Percentiles rank a stretch among this genome's conserved stretches.
Conservation (phyloP, 352 stramenopile species). For the Globisporangium acanthophoron region DNA sequence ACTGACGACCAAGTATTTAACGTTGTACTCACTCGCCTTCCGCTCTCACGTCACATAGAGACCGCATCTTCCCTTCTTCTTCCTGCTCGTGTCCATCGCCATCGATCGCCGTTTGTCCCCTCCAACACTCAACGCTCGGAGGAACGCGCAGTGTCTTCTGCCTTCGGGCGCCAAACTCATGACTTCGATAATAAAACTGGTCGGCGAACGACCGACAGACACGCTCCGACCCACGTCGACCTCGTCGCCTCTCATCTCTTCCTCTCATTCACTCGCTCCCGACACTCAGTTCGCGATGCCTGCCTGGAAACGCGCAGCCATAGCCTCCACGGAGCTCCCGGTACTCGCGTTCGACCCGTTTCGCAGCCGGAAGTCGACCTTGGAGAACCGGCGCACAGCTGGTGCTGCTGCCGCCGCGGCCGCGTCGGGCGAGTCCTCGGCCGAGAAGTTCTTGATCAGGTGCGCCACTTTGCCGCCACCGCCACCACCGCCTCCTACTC, state of each 20-base stretch:
- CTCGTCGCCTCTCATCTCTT: no score
- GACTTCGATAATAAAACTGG: background rate
- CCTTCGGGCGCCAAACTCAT: background rate
- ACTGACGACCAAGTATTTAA: background rate
- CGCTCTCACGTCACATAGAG: constrained; percentile 2
- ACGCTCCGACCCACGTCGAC: background rate
- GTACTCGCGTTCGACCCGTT: constrained; percentile 29
- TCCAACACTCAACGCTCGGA: background rate
- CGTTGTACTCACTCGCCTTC: no score
- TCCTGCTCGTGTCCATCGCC: background rate
- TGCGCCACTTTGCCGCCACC: constrained; percentile 37
- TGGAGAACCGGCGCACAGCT: constrained; percentile 23
- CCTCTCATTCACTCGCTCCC: background rate
- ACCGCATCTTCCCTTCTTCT: background rate
- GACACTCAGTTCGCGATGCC: constrained; percentile 2
- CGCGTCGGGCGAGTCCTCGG: constrained; percentile 19
- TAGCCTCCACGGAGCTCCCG: constrained; percentile 13
- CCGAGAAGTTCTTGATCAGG: constrained; percentile 72
- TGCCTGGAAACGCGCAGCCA: constrained; percentile 15
- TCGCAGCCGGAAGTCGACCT: constrained; percentile 34
- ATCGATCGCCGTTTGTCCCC: no score
- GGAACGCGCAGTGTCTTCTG: no score
- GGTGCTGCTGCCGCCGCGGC: constrained; percentile 6
- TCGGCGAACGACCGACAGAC: background rate
- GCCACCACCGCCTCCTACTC: constrained; percentile 3